These are phyloP conservation scores for Russula griseocarnosa DNA, from an alignment of 768 basidiomycete genomes.

Conservation along the genomic window DNA sequence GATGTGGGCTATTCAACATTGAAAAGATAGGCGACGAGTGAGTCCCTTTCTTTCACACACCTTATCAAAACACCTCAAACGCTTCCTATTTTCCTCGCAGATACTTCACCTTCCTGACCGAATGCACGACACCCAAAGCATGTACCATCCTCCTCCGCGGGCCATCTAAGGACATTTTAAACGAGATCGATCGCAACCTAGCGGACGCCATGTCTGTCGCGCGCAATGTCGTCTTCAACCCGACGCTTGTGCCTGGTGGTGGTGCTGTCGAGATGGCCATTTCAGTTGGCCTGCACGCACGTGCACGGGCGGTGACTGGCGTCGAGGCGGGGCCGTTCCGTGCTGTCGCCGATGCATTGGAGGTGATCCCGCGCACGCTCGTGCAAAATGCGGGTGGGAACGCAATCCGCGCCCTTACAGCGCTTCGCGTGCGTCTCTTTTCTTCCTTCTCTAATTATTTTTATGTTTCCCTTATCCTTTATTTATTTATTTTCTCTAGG, in stretches of 20 bases:
- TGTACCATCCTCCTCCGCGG: constrained; percentile 98
- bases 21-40: constrained; percentile 97
- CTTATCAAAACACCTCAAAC: neutral
- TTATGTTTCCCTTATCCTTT: constrained; percentile 43
- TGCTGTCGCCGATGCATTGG: constrained; percentile 94
- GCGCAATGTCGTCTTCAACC: constrained; percentile 95
- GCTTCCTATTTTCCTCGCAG: constrained; percentile 77
- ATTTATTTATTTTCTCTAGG: constrained; percentile 45
- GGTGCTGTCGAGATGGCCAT: constrained; percentile 99
- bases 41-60: neutral
- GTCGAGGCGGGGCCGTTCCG: constrained; percentile 89
- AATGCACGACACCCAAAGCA: constrained; percentile 86
- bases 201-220: constrained; percentile 98
- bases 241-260: constrained; percentile 87
- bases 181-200: constrained; percentile 96
- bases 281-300: constrained; percentile 77
- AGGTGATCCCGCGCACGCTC: constrained; percentile 92
- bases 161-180: constrained; percentile 95
- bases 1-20: constrained; percentile 93
- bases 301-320: constrained; percentile 75
- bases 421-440: constrained; percentile 66
- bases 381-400: constrained; percentile 96
- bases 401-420: constrained; percentile 87
- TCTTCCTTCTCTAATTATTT: neutral
- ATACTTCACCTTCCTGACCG: constrained; percentile 96